Conservation (phyloP, 352 stramenopile species). For the Detonula confervacea region DNA sequence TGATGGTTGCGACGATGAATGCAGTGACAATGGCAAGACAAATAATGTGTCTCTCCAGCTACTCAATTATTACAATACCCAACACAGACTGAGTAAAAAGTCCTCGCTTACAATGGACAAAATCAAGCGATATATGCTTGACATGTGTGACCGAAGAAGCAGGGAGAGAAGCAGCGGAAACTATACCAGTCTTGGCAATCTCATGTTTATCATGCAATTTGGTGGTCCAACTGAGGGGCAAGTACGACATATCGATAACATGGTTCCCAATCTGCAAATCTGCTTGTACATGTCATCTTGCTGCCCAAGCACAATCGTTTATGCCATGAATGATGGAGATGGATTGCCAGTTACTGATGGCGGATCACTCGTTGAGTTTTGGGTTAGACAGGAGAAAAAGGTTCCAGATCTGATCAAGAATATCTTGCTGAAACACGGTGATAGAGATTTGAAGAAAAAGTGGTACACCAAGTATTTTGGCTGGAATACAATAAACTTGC, state of each 20-base stretch:
- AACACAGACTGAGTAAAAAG: slow-evolving; percentile 20
- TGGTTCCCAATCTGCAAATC: slow-evolving; percentile 66
- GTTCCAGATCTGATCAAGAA: slow-evolving; percentile 39
- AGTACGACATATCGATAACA: slow-evolving; percentile 75
- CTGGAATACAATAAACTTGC: slow-evolving; percentile 53
- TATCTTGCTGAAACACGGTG: slow-evolving; percentile 28
- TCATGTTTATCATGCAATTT: slow-evolving; percentile 73
- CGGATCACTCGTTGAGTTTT: slow-evolving; percentile 50
- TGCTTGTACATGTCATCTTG: slow-evolving; percentile 67
- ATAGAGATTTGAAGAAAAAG: slow-evolving; percentile 21
- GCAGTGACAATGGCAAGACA: slow-evolving; percentile 10
- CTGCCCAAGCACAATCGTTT: slow-evolving; percentile 68
- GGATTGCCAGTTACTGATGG: slow-evolving; percentile 38
- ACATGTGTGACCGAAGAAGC: slow-evolving; percentile 40
- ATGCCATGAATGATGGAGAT: slow-evolving; percentile 50
- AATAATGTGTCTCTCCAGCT: slow-evolving; percentile 32
- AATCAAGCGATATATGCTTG: slow-evolving; percentile 65
- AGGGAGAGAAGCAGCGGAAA: slow-evolving; percentile 19
- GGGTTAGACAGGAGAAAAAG: slow-evolving; percentile 24
- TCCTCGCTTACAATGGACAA: slow-evolving; percentile 47
- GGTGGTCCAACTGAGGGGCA: slow-evolving; percentile 56
- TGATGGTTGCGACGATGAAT: slow-evolving; percentile 27
- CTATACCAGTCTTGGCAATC: slow-evolving; percentile 53
- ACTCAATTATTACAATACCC: slow-evolving; percentile 33
- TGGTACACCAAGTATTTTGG: slow-evolving; percentile 46